A percentile compares a stretch with the other conserved stretches of the same genome.
Evolutionary conservation across 352 stramenopile genomes (phyloP).

Genomic region (Pythium diclinum): DNA sequence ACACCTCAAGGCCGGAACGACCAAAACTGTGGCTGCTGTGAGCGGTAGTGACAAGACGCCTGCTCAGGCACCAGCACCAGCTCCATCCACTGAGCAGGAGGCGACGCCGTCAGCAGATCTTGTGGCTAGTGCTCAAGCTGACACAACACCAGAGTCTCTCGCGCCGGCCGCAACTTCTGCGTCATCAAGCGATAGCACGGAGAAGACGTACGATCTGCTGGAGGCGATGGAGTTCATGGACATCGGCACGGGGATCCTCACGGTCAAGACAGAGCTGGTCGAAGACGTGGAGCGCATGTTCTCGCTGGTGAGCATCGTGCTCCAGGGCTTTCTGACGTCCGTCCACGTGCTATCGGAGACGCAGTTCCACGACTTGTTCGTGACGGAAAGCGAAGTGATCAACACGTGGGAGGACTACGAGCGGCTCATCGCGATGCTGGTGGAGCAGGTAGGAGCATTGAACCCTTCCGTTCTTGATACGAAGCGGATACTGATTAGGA

Average conservation of each 20-base stretch:
- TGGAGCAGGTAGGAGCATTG: conserved; percentile 33
- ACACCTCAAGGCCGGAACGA: conserved; percentile 56
- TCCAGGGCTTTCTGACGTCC: conserved; percentile 58
- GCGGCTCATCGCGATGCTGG: conserved; percentile 77
- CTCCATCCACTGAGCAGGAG: neutral
- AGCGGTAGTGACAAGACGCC: neutral
- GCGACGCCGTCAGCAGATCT: neutral
- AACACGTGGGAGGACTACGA: conserved; percentile 83
- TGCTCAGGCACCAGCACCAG: neutral
- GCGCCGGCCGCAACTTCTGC: conserved; percentile 1
- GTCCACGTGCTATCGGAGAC: conserved; percentile 59
- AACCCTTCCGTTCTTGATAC: too few relatives aligned
- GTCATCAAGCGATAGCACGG: conserved; percentile 21
- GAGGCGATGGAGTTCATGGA: conserved; percentile 90
- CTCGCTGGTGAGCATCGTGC: conserved; percentile 56
- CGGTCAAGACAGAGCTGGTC: conserved; percentile 81
- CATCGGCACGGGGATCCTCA: conserved; percentile 80
- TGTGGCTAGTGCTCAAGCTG: neutral
- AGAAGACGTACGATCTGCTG: conserved; percentile 81
- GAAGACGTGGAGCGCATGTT: conserved; percentile 66
- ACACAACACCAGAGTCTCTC: neutral
- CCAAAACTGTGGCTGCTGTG: neutral
- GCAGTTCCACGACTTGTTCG: conserved; percentile 71
- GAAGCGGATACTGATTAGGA: neutral
- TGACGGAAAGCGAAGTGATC: conserved; percentile 75